Evolutionary conservation across 1,284 basidiomycete species (phyloP).

Genomic region (Cryptococcus depauperatus): DNA sequence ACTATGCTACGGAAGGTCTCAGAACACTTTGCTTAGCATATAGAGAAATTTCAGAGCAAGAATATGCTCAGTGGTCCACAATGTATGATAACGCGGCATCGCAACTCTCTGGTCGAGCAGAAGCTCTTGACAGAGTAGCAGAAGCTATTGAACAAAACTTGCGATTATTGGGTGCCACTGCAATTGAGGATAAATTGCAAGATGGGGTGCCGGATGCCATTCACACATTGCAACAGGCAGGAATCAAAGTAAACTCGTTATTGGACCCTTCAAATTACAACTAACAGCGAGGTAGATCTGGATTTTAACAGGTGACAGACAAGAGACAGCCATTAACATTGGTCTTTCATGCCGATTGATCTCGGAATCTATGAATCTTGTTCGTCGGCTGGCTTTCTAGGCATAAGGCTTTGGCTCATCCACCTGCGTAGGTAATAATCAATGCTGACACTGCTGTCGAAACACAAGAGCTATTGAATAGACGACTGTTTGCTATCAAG

Average conservation of each 20-base stretch:
- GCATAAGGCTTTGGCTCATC: not conserved
- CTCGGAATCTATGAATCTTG: conserved; percentile 96
- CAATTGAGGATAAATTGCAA: conserved; percentile 97
- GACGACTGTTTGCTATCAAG: conserved; percentile 83
- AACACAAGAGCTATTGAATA: conserved; percentile 81
- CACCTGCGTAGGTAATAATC: conserved; percentile 66
- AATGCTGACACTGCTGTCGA: conserved; percentile 81
- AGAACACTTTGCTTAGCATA: conserved; percentile 94
- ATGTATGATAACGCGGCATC: conserved; percentile 88
- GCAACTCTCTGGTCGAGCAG: conserved; percentile 84
- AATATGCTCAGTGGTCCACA: conserved; percentile 79
- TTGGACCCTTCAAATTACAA: not conserved
- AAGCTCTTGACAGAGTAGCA: conserved; percentile 88
- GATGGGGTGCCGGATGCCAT: conserved; percentile 98
- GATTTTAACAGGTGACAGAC: conserved; percentile 95
- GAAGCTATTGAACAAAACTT: conserved; percentile 94
- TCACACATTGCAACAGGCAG: conserved; percentile 92
- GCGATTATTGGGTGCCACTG: conserved; percentile 87
- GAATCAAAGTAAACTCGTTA: conserved; percentile 65
- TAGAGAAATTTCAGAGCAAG: conserved; percentile 80
- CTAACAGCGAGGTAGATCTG: conserved; percentile 57
- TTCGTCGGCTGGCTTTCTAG: conserved; percentile 45
- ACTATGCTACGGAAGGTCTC: conserved; percentile 93
- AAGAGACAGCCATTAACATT: conserved; percentile 99
- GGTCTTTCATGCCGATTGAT: conserved; percentile 95